Evolutionary conservation across 768 basidiomycete genomes (phyloP), one percentile per base, ranked within the genome.

Genomic region (Mycena belliarum): DNA sequence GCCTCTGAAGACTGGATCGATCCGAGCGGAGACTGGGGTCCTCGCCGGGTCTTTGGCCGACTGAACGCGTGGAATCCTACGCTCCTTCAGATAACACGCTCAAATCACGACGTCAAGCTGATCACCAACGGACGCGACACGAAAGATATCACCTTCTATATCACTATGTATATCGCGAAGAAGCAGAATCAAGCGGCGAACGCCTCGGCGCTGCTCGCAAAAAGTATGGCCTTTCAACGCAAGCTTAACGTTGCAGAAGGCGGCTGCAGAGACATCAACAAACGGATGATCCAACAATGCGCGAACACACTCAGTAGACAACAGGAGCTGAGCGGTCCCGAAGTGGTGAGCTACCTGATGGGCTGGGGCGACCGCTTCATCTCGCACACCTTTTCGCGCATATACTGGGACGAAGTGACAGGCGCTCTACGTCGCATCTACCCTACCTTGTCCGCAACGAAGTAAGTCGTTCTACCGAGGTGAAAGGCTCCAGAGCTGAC

Each of bases 331-430:
- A n/a, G n/a, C n/a, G n/a, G n/a, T n/a, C n/a, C n/a, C n/a, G n/a
- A n/a, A n/a, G n/a, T n/a, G n/a, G n/a, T n/a, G 69, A 64, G 63
- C 0, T 76, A 77, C 38, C 55, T 76, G 0, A 73, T 76, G 74
- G 73, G 70, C 2, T 76, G 72, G 72, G 71, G 69, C 0, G 72
- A 78, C 37, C 42, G 37, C 0, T 70, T 62, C 16, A 18, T 15
- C 0, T 77, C 71, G 0, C 75, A 78, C 45, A 53, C 54, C 7
- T 78, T 72, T 47, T 56, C 51, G 0, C 16, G 65, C 0, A 44
- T 77, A 0, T 73, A 73, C 43, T 76, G 72, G 72, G 60, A 69
- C 15, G 25, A 33, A 3, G 60, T 63, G 7, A 37, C 54, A 1
- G 7, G 6, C 23, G 61, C 61, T 0, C 18, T 70, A 12, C 64